Conservation (phyloP, 768 basidiomycete species). For the Artomyces pyxidatus region DNA sequence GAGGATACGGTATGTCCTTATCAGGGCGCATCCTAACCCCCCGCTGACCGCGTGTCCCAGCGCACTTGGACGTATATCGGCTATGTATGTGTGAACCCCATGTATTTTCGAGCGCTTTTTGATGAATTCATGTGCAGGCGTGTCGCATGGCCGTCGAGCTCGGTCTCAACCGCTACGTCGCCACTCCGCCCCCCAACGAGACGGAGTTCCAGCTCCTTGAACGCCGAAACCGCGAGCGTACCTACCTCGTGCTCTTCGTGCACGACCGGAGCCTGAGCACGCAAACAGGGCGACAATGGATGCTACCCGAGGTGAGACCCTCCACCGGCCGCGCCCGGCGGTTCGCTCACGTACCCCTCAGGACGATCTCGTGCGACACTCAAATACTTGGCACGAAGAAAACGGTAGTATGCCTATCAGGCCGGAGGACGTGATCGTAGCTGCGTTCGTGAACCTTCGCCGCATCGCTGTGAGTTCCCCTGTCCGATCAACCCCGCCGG, state of each 20-base stretch:
- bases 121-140: constrained; percentile 36
- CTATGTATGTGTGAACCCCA: constrained; percentile 43
- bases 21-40: not conserved
- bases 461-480: constrained; percentile 59
- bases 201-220: constrained; percentile 59
- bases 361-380: constrained; percentile 68
- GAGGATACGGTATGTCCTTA: constrained; percentile 60
- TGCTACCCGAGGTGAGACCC: constrained; percentile 60
- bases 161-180: constrained; percentile 62
- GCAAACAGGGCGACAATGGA: constrained; percentile 82
- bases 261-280: constrained; percentile 83
- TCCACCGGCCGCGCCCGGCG: not conserved
- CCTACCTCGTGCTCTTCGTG: constrained; percentile 78
- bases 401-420: constrained; percentile 42
- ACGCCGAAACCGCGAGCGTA: constrained; percentile 78
- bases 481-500: not conserved
- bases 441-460: constrained; percentile 70
- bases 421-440: constrained; percentile 75
- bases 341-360: constrained; percentile 16
- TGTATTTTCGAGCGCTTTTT: constrained; percentile 1
- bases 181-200: constrained; percentile 49
- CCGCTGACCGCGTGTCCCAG: constrained; percentile 26
- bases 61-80: constrained; percentile 86
- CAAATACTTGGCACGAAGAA: constrained; percentile 62
- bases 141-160: constrained; percentile 86